Base-by-base conservation (phyloP, 148 eudicot species). In the Rhododendron molle region DNA sequence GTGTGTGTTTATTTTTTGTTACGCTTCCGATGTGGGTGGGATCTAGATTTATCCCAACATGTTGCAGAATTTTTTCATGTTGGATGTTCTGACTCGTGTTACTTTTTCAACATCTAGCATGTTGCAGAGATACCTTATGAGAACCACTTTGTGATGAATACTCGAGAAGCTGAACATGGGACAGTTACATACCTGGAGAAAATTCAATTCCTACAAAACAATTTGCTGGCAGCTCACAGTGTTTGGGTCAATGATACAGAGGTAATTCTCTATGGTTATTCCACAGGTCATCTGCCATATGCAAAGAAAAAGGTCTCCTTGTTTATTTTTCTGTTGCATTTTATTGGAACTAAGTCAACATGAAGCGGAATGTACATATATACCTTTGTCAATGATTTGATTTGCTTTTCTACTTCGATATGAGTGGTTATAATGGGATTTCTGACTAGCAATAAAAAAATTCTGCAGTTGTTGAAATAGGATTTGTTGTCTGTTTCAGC, bases 151-250 rank as follows among this genome's bases (percentile, higher is more conserved):
- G 96, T 96, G 74, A 86, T 83, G 76, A 89, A 89, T 40, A 88
- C 91, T 84, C 90, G 96, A 79, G 89, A 91, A 85, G 92, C 91
- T 90, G 94, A 93, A 86, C 91, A 95, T 89, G 99, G 98, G 78
- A 96, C 99, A 80, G 98, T 96, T 81, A 89, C 96, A 32, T 91
- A 91, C 88, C 92, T 96, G 88, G 91, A 96, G 87, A 94, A 91
- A 87, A 87, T 96, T 23, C 67, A 90, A 69, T 87, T 96, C 89
- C 87, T 96, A 36, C 91, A 91, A 62, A 90, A 92, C 78, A 93
- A 95, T 89, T 89, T 96, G 86, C 92, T 96, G 87, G 94, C 99
- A 80, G 99, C 96, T 88, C 99, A 96, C 87, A 90, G 96, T 60
- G 99, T 96, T 88, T 96, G 98, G 98, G 93, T 96, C 46, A 87